Base-by-base conservation (phyloP, 2,329 filamentous ascomycete genomes). In the Colletotrichum liriopes region DNA sequence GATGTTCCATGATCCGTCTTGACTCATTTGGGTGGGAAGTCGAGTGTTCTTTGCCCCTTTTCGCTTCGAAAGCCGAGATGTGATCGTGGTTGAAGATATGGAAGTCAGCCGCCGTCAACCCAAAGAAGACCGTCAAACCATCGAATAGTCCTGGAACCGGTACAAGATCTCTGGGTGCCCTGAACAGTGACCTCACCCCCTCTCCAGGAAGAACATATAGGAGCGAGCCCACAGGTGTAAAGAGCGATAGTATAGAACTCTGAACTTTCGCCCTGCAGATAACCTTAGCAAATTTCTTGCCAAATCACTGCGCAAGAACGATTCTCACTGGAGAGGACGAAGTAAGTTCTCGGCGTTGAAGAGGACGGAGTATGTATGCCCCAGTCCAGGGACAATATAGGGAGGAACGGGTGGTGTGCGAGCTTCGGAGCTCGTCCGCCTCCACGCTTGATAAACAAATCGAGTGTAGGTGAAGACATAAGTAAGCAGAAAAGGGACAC, bases 1-100 rank as follows among this genome's bases (percentile, higher is more conserved):
- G 71, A n/a, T 67, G 71, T 16, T 73, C 71, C 32, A 73, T 71
- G 23, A 71, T 65, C 7, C 67, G 39, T 35, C 67, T 32, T 7
- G 71, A 71, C 12, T 56, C 52, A 26, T 73, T 67, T 5, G 23
- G 23, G 9, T 70, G 62, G 5, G 12, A 61, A 3, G 61, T 73
- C n/a, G 23, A 49, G 37, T 23, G 14, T 26, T 47, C 55, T 20
- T 43, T 55, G 23, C 16, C 55, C 16, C 56, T 29, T 16, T 5
- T 43, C 3, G 18, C 18, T 29, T 73, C 71, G 12, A 73, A 73
- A 2, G 32, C 26, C 8, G 55, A 55, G 49, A 73, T 66, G 12
- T 67, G 55, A 9, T 23, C n/a, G 6, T 73, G 67, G 4, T 73
- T 35, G 43, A 73, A 73, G 11, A 73, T n/a, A 11, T 41, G 61